Conservation (phyloP, 169 alveolate genomes). For the Cryptosporidium xiaoi region DNA sequence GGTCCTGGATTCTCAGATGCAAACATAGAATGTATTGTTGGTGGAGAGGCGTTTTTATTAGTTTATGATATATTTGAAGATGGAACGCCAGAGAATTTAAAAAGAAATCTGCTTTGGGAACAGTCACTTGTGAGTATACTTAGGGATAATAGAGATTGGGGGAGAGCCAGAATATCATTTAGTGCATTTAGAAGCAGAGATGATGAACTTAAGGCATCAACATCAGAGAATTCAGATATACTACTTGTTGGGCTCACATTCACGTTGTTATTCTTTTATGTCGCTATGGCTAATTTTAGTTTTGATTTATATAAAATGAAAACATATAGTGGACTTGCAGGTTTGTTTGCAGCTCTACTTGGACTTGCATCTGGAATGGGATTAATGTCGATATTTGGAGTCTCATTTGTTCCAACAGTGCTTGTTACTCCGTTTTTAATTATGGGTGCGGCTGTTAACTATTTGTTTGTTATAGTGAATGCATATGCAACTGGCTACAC, state of each 20-base stretch:
- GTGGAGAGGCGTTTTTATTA: slow-evolving; percentile 78
- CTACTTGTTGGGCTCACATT: slow-evolving; percentile 81
- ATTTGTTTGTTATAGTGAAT: slow-evolving; percentile 80
- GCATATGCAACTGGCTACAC: slow-evolving; percentile 80
- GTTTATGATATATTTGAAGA: slow-evolving; percentile 78
- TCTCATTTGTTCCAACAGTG: slow-evolving; percentile 82
- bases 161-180: slow-evolving; percentile 76
- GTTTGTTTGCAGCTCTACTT: slow-evolving; percentile 80
- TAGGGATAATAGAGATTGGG: slow-evolving; percentile 78
- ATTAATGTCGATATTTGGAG: slow-evolving; percentile 76
- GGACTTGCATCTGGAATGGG: slow-evolving; percentile 84
- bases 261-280: slow-evolving; percentile 78
- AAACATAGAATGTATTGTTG: slow-evolving; percentile 77
- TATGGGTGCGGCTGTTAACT: slow-evolving; percentile 83
- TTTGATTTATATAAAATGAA: slow-evolving; percentile 78
- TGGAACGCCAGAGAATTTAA: slow-evolving; percentile 76
- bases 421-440: slow-evolving; percentile 80
- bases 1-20: slow-evolving; percentile 78
- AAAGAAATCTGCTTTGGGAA: slow-evolving; percentile 81
- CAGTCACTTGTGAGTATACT: slow-evolving; percentile 77
- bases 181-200: slow-evolving; percentile 81
- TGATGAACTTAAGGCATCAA: slow-evolving; percentile 80
- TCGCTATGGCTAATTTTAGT: slow-evolving; percentile 79
- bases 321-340: slow-evolving; percentile 81
- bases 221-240: slow-evolving; percentile 80